Evolutionary conservation across 106 monocot genomes (phyloP).

Genomic region (Acorus gramineus): DNA sequence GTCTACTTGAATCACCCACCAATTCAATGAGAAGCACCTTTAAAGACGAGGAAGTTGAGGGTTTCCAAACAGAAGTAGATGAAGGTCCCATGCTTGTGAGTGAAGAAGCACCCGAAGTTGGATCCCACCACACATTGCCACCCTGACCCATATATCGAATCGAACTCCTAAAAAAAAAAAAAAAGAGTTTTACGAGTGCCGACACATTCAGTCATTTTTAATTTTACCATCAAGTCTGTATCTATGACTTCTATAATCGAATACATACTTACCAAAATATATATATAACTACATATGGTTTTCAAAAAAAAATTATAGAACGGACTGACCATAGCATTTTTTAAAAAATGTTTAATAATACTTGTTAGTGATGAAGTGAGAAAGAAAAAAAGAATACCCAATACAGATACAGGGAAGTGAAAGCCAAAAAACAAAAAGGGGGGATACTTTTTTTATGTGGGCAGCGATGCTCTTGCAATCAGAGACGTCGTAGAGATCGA

Average conservation of each 20-base stretch:
- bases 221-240: too few species aligned
- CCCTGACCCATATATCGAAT: slow-evolving; percentile 34
- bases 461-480: slow-evolving; percentile 61
- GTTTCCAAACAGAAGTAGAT: slow-evolving; percentile 57
- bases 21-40: slow-evolving; percentile 17
- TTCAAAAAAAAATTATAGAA: too few species aligned
- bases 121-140: slow-evolving; percentile 77
- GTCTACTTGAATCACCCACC: too few species aligned
- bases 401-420: not conserved
- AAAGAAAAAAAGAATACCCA: not conserved
- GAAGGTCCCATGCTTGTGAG: slow-evolving; percentile 58
- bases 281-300: too few species aligned
- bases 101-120: slow-evolving; percentile 76
- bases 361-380: not conserved
- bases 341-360: too few species aligned
- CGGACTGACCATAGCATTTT: too few species aligned
- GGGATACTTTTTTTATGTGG: slow-evolving; percentile 58
- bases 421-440: not conserved
- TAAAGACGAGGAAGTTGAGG: slow-evolving; percentile 59
- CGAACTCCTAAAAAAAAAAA: slow-evolving; percentile 41
- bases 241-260: too few species aligned
- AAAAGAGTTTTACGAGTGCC: not conserved
- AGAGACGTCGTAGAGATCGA: slow-evolving; percentile 57
- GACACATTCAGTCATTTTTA: too few species aligned
- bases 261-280: too few species aligned